A percentile compares a stretch with the other conserved stretches of the same genome.
Conservation (phyloP, 2,329 filamentous ascomycete species). For the Cladosporium colombiae region DNA sequence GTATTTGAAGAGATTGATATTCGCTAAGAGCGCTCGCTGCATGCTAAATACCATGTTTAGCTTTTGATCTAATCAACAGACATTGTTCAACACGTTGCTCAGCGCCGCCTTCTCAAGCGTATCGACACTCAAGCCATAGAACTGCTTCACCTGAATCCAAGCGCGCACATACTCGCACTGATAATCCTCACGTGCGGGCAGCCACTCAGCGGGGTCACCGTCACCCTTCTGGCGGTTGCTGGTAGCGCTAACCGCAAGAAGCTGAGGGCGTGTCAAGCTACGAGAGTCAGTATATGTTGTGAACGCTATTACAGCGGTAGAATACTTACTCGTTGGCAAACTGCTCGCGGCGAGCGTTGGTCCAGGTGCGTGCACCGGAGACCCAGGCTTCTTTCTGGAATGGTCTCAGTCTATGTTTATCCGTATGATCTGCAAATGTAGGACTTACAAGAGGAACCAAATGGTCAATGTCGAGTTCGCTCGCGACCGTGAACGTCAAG, state of each 20-base stretch:
- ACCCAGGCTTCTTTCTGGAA: conserved; percentile 30
- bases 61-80: neutral
- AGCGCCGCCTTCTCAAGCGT: conserved; percentile 62
- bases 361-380: conserved; percentile 72
- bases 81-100: conserved; percentile 19
- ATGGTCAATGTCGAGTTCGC: conserved; percentile 80
- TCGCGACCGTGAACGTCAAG: conserved; percentile 65
- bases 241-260: conserved; percentile 75
- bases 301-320: neutral
- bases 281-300: conserved; percentile 36
- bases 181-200: conserved; percentile 68
- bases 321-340: conserved; percentile 60
- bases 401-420: conserved; percentile 28
- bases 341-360: conserved; percentile 62
- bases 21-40: neutral
- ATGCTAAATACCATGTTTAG: neutral
- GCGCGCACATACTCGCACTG: conserved; percentile 76
- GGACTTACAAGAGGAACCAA: conserved; percentile 66
- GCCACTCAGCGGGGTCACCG: conserved; percentile 72
- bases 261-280: conserved; percentile 72
- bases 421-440: no score
- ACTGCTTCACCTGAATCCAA: conserved; percentile 77
- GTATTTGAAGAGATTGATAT: neutral
- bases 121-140: conserved; percentile 69
- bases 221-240: conserved; percentile 77